Evolutionary conservation across 169 alveolate species (phyloP).

Genomic region (Eimeria maxima): DNA sequence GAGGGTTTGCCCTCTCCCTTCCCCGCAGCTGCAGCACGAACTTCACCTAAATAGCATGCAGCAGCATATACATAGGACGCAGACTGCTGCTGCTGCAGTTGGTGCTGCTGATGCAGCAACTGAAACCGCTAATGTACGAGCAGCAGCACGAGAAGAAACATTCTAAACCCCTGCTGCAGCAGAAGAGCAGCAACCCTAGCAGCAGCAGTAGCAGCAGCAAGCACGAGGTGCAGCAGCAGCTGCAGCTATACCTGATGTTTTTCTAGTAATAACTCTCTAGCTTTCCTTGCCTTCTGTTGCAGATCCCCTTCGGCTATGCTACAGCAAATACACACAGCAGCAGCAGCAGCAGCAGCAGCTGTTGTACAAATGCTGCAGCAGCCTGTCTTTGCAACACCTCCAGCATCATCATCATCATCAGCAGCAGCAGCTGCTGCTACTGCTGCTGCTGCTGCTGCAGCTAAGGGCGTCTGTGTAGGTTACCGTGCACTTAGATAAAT

Average conservation of each 20-base stretch:
- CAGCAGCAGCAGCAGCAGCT: not conserved
- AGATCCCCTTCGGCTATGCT: slow-evolving; percentile 36
- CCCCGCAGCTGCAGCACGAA: slow-evolving; percentile 57
- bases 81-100: not conserved
- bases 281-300: slow-evolving; percentile 33
- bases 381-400: no score
- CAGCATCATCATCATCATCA: no score
- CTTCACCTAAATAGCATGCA: not conserved
- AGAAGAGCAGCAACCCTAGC: no score
- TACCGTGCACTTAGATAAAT: slow-evolving; percentile 45
- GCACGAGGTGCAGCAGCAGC: not conserved
- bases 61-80: not conserved
- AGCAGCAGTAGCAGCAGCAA: not conserved
- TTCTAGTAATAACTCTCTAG: not conserved
- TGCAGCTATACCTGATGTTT: slow-evolving; percentile 4
- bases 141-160: no score
- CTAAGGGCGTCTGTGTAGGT: not conserved
- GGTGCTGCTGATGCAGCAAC: not conserved
- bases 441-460: not conserved
- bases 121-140: no score
- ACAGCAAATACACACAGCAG: no score
- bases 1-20: not conserved
- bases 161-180: no score
- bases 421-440: not conserved
- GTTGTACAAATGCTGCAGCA: not conserved